phyloP scores from a whole-genome alignment of 163 green algal genomes.

The Prototheca wickerhamii region DNA sequence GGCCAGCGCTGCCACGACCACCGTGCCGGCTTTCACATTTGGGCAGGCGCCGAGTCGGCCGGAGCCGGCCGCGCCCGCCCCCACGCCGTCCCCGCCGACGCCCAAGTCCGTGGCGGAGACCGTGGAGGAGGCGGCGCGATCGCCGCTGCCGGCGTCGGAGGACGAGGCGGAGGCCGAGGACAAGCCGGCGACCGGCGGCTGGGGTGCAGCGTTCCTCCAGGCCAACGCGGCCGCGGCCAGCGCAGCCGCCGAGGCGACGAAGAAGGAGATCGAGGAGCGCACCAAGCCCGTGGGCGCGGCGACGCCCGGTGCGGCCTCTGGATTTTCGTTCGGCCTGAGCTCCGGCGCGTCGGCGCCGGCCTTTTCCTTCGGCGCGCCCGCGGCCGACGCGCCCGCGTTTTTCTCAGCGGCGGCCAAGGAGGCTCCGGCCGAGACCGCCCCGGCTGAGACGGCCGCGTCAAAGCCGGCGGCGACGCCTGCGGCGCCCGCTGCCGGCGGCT shows the following conservation, averaged over 20 bases:
- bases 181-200: slow-evolving; percentile 11
- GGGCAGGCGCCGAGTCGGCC: too few relatives aligned
- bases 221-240: slow-evolving; percentile 6
- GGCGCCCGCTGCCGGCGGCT: slow-evolving; percentile 3
- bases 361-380: slow-evolving; percentile 9
- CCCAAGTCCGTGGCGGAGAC: too few relatives aligned
- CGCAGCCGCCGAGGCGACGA: neutral
- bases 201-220: slow-evolving; percentile 23
- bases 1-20: too few relatives aligned
- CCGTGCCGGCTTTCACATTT: too few relatives aligned
- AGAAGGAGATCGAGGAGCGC: slow-evolving; percentile 6
- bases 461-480: neutral
- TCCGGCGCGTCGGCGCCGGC: neutral
- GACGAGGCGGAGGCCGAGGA: neutral
- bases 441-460: neutral
- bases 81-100: slow-evolving; percentile 4
- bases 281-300: neutral
- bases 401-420: slow-evolving; percentile 19
- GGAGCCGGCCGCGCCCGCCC: slow-evolving; percentile 5
- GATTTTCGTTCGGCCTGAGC: neutral
- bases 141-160: neutral
- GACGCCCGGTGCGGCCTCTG: too few relatives aligned
- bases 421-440: neutral
- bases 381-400: neutral
- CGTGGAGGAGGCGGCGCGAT: too few relatives aligned